Evolutionary conservation across 1,284 basidiomycete species (phyloP), one percentile per base, ranked within the genome.

Genomic region (Porogramme epimiltina): DNA sequence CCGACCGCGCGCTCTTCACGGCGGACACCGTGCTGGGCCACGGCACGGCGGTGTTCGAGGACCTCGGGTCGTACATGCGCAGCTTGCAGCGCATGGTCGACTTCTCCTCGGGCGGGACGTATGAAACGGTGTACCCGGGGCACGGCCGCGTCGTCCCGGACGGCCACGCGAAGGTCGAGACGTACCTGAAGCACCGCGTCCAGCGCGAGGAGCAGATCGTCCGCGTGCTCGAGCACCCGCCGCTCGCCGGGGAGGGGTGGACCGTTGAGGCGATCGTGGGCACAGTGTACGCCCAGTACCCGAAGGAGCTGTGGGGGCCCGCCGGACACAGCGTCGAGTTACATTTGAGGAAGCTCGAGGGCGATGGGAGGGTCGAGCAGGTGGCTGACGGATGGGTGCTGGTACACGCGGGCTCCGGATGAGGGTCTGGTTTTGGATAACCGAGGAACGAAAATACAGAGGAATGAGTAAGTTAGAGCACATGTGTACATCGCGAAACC

Each of bases 11-110:
- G 1, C 76, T 95, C 22, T 91, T 96, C 72, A 95, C 93, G 0
- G 93, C 90, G 1, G 96, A 98, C 70, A 92, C 89, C 5, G 85
- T 98, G 4, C 81, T 98, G 20, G 95, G 96, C 0, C 85, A 94
- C 58, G 94, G 95, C 2, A 95, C 94, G 0, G 83, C 93, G 1
- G 86, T 96, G 2, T 98, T 98, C 65, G 90, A 92, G 61, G 91
- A 97, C 64, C 81, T 98, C 6, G 75, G 77, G 0, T 66, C 79
- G 1, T 97, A 97, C 65, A 72, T 96, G 47, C 58, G 72, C 3
- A 87, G 85, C 54, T 77, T 96, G n/a, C 76, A 79, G 47, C 80
- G 75, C 56, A 79, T 91, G 65, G 71, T 85, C 13, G 71, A 76
- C 2, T 77, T 80, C 52, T 53, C 57, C 19, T 50, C 66, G 51